Evolutionary conservation across 139 green algal species (phyloP), one percentile per base, ranked within the genome.

Genomic region (Desmodesmus armatus): DNA sequence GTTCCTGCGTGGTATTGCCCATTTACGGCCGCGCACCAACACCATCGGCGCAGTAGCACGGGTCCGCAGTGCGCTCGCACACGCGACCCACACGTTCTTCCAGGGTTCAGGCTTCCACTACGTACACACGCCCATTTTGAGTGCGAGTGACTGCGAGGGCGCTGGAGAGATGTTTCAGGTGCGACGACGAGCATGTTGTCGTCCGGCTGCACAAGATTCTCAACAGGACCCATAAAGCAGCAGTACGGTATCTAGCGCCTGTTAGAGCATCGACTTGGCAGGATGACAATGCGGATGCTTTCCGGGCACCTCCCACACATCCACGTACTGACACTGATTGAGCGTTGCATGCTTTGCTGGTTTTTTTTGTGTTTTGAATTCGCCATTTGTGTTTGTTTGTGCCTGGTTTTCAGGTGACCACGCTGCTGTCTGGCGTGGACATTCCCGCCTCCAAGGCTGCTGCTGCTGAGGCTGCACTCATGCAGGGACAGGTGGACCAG

Each of bases 131-230:
- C 94, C 94, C 58, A 90, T 96, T 73, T 88, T 97, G n/a, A 93
- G 89, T 19, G 88, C 90, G 65, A 91, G 75, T 35, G 94, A 97
- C 74, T 95, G 92, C 82, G 94, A 97, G 87, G 94, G 94, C 33
- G 94, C 93, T 3, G 94, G 94, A 21, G 94, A 97, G 89, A 94
- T 96, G 91, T 96, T 97, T 88, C 88, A 92, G 87, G 92, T 92
- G 55, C 3, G 47, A n/a, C n/a, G n/a, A n/a, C n/a, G n/a, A n/a
- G n/a, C 47, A 55, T 55, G 47, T 21, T 33, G 62, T 2, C 33
- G 3, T 27, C 3, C 33, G 27, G 3, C 33, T 51, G 7, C 47
- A 55, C 9, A 13, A 55, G 7, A n/a, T n/a, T n/a, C n/a, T n/a
- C n/a, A n/a, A n/a, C n/a, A n/a, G n/a, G n/a, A n/a, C 15, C 51